Percentiles rank a stretch among this genome's conserved stretches.
phyloP scores from a whole-genome alignment of 768 basidiomycete genomes.

The Sporobolomyces pararoseus region DNA sequence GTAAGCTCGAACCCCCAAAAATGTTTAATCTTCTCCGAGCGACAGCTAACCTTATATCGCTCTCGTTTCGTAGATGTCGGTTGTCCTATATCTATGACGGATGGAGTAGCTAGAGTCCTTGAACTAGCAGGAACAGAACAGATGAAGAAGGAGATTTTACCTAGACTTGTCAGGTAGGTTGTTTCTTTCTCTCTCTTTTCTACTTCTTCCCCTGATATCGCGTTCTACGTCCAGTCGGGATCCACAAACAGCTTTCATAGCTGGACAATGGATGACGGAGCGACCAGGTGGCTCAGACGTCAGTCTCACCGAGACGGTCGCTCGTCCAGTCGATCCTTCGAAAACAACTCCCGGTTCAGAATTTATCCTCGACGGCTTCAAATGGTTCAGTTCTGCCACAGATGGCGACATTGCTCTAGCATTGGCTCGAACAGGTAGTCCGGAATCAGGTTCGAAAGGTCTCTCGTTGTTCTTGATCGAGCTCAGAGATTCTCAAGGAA shows the following conservation, averaged over 20 bases:
- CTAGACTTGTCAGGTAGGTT: slow-evolving; percentile 61
- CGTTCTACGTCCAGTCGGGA: slow-evolving; percentile 56
- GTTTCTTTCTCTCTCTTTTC: background rate
- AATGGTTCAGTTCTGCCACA: slow-evolving; percentile 55
- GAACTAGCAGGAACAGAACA: slow-evolving; percentile 62
- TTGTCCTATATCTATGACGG: slow-evolving; percentile 75
- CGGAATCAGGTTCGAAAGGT: slow-evolving; percentile 52
- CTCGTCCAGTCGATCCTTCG: slow-evolving; percentile 43
- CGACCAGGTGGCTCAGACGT: slow-evolving; percentile 57
- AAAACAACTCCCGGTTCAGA: background rate
- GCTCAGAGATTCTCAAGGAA: slow-evolving; percentile 47
- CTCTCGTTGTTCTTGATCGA: slow-evolving; percentile 74
- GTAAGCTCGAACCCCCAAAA: too few species aligned
- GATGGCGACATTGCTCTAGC: slow-evolving; percentile 70
- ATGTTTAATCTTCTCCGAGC: too few species aligned
- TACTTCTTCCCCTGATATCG: background rate
- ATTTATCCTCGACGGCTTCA: slow-evolving; percentile 39
- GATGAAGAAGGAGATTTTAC: slow-evolving; percentile 60
- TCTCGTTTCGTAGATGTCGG: slow-evolving; percentile 58
- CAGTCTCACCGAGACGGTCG: slow-evolving; percentile 67
- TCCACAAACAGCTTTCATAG: slow-evolving; percentile 61
- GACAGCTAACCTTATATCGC: too few species aligned
- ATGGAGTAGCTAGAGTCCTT: slow-evolving; percentile 69
- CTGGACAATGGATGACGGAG: slow-evolving; percentile 64
- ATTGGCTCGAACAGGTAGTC: slow-evolving; percentile 64